Evolutionary conservation across 2,329 filamentous ascomycete genomes (phyloP), one percentile per base, ranked within the genome.

Genomic region (Venturia pyrina): DNA sequence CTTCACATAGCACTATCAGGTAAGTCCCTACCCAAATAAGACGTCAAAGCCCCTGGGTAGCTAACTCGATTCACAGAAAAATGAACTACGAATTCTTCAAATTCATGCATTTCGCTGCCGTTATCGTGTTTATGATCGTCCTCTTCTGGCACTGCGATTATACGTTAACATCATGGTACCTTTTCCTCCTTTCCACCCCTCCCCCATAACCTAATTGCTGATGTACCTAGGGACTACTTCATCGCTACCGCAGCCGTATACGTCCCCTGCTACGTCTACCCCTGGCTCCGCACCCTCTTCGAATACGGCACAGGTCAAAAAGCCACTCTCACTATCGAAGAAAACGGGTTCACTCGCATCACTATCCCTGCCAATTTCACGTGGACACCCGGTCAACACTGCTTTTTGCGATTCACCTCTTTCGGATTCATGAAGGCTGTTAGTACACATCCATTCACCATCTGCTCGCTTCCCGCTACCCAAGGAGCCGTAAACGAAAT

Each of bases 81-180:
- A 81, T 86, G 69, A 88, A 90, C 69, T 98, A 96, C 75, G 93
- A 98, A 74, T 76, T 91, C 1, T 98, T 98, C 73, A 86, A 93
- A n/a, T 76, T 88, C 40, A 78, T 96, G 2, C 93, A 98, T 73
- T 85, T 93, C 0, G 91, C 93, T 0, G 88, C 91, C 11, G 88
- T 90, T 0, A 84, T 93, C 46, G 80, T 90, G 17, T 96, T 95
- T 72, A 80, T 97, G 7, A 92, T 83, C 1, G 84, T 96, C 73
- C 82, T 98, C 32, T 96, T 98, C 78, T 98, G 93, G 93, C 93
- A 98, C 76, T 95, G 90, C 71, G 89, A 93, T 76, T 96, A 97
- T 76, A 96, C 90, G 70, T 83, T 97, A 43, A 88, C 87, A 64
- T 96, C 92, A 0, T 97, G 24, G 37, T 65, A 48, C 2, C 15